Evolutionary conservation across 441 rosid species (phyloP).

Genomic region (Mallotus japonicus): DNA sequence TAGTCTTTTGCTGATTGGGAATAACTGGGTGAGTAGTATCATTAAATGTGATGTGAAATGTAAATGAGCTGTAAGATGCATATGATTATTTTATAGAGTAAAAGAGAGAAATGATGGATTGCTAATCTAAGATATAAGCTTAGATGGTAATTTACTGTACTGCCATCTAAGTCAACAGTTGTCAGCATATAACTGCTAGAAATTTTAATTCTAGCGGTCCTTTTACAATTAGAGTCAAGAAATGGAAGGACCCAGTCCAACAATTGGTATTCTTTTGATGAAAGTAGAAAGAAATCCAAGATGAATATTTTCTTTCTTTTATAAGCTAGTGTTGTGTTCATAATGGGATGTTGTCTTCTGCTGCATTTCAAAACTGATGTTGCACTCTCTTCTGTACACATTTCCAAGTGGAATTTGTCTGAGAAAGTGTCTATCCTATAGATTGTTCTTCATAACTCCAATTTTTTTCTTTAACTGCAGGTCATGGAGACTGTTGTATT

Average conservation of each 20-base stretch:
- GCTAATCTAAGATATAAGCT: neutral
- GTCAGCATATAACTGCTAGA: neutral
- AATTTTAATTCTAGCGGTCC: neutral
- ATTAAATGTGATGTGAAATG: neutral
- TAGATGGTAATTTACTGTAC: neutral
- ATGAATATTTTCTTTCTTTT: neutral
- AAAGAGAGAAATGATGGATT: neutral
- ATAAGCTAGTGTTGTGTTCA: neutral
- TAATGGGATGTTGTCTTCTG: constrained; percentile 1
- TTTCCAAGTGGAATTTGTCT: neutral
- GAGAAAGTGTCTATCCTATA: neutral
- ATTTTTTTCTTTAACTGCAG: constrained; percentile 37
- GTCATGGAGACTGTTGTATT: constrained; percentile 69
- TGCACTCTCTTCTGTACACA: neutral
- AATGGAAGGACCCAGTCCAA: neutral
- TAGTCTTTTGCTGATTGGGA: neutral
- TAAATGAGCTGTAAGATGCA: neutral
- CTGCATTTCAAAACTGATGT: constrained; percentile 3
- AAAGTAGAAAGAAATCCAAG: constrained; percentile 9
- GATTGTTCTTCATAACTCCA: constrained; percentile 6
- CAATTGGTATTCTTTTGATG: neutral
- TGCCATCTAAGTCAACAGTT: neutral
- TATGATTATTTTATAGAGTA: neutral
- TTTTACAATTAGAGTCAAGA: neutral
- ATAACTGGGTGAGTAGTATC: neutral